Base-by-base conservation (phyloP, 2,329 filamentous ascomycete genomes). In the Cordyceps cateniannulata region DNA sequence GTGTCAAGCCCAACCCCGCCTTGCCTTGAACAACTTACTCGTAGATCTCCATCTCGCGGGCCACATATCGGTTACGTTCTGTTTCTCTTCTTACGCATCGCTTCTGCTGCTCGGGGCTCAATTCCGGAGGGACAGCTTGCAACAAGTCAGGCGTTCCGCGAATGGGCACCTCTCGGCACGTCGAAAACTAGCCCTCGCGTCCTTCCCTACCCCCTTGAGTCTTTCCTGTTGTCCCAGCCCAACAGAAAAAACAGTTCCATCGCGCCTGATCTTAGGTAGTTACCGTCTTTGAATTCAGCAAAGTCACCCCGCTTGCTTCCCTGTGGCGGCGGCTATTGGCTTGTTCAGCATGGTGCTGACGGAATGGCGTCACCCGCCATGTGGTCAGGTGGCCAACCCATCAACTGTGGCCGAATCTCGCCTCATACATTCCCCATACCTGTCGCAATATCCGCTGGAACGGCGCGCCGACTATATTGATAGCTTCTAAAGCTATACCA, bases 351-450 rank as follows among this genome's bases (percentile, higher is more conserved):
- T n/a, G 40, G 27, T 22, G 53, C 53, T 56, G 53, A 56, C 45
- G 32, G 45, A 42, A 50, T 58, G 47, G 55, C 55, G 55, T 58
- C 55, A 58, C 55, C 53, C 55, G 47, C 22, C 42, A 45, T 42
- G 22, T 24, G 47, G 45, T 58, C 55, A 58, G 32, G 55, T 58
- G 55, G 45, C 45, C 47, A 27, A 12, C 55, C n/a, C 44, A 25
- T 40, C 40, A 25, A 22, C 27, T 38, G 29, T 40, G 27, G 4
- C 18, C 38, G 18, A 40, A 14, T 22, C 3, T 20, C 38, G 22
- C 38, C 35, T 25, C 50, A 5, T 1, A 32, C 10, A 32, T 16
- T 27, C 12, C 16, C 18, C 24, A 27, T 27, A 48, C 22, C 27
- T 12, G 22, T 9, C 25, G 24, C 12, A 9, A n/a, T 3, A 22